Evolutionary conservation across 805 yeast species (phyloP).

Genomic region (Saccharomycopsis javanensis): DNA sequence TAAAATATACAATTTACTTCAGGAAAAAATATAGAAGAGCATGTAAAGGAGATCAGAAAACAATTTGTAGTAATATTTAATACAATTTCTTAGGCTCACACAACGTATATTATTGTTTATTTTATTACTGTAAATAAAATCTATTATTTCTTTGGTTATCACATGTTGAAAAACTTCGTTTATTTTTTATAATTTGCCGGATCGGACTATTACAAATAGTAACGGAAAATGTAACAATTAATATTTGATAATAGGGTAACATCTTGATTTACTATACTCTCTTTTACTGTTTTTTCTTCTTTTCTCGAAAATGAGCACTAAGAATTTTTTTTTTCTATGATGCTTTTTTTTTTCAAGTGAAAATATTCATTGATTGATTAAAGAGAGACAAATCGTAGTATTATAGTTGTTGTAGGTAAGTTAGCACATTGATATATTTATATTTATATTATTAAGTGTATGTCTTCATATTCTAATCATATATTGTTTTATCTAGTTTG

Average conservation of each 20-base stretch:
- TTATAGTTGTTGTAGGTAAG: background rate
- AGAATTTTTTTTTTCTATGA: background rate
- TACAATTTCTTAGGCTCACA: too few species aligned
- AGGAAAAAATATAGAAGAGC: too few species aligned
- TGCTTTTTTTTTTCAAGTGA: background rate
- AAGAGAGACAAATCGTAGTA: background rate
- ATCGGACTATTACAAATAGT: background rate
- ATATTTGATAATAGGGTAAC: background rate
- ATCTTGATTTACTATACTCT: background rate
- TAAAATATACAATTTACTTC: background rate
- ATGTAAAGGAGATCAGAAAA: too few species aligned
- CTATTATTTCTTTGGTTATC: background rate
- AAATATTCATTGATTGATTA: background rate
- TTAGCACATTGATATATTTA: too few species aligned
- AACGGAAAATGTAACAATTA: background rate
- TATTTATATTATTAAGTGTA: too few species aligned
- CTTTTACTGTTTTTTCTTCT: background rate
- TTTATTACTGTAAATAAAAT: background rate
- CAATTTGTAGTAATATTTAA: too few species aligned
- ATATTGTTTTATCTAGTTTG: background rate
- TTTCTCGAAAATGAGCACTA: background rate
- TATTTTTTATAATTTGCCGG: background rate
- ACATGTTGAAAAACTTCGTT: background rate
- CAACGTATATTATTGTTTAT: too few species aligned
- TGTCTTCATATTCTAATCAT: background rate